These are phyloP conservation scores for Linderniella brevidens DNA, from an alignment of 257 asterid species.

Conservation along the genomic window DNA sequence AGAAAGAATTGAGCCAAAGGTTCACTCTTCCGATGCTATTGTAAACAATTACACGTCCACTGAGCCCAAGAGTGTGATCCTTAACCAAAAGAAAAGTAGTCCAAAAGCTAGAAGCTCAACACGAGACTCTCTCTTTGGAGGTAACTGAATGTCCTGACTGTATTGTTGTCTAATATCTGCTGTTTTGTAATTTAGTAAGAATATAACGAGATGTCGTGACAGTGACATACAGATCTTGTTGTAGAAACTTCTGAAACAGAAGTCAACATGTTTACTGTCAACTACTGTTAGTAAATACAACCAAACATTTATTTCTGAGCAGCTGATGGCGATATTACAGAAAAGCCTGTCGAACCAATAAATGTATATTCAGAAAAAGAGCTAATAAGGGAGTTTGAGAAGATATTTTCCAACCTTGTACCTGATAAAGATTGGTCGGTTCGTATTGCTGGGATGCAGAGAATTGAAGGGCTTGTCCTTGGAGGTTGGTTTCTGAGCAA, in stretches of 20 bases:
- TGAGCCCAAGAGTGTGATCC: constrained; percentile 40
- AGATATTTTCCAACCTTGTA: constrained; percentile 73
- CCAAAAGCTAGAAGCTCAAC: constrained; percentile 73
- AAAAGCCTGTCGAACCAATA: constrained; percentile 85
- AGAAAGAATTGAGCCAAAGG: constrained; percentile 83
- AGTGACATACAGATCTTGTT: no score
- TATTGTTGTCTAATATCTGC: neutral
- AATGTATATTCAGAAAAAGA: constrained; percentile 94
- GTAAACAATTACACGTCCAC: constrained; percentile 34
- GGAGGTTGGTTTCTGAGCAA: constrained; percentile 48
- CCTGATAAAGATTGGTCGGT: constrained; percentile 99
- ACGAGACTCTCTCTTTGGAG: constrained; percentile 94
- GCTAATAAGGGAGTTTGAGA: constrained; percentile 87
- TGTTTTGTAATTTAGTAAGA: neutral
- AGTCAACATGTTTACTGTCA: no score
- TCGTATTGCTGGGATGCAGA: constrained; percentile 92
- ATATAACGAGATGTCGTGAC: no score
- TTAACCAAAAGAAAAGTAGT: constrained; percentile 62
- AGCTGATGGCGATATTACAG: constrained; percentile 88
- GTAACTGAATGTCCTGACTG: constrained; percentile 28
- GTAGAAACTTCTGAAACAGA: no score
- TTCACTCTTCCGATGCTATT: constrained; percentile 47
- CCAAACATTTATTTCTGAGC: constrained; percentile 9
- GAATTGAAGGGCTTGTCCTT: constrained; percentile 79
- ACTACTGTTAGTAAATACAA: no score